Percentiles rank a stretch among this genome's conserved stretches.
Conservation (phyloP, 2,329 filamentous ascomycete genomes). For the Escovopsis sp. region DNA sequence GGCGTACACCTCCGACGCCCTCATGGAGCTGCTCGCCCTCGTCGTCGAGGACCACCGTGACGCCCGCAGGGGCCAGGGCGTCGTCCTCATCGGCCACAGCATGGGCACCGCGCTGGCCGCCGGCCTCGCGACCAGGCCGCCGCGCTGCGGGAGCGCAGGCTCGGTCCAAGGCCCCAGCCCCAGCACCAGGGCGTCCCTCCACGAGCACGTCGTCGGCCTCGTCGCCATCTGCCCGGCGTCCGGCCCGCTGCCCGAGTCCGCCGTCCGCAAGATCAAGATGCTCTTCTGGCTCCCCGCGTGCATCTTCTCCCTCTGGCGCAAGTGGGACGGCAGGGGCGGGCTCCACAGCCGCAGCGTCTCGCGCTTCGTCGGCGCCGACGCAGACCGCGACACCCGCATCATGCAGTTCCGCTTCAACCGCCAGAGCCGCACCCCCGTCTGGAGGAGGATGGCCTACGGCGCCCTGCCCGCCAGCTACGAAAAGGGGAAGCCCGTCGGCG, state of each 20-base stretch:
- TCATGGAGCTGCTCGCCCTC: slow-evolving; percentile 59
- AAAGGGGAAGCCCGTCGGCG: slow-evolving; percentile 38
- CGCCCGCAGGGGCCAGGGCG: slow-evolving; percentile 47
- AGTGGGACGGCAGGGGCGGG: slow-evolving; percentile 68
- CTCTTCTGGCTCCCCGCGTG: slow-evolving; percentile 54
- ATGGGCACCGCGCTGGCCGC: slow-evolving; percentile 74
- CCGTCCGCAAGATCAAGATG: slow-evolving; percentile 29
- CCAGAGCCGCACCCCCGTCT: slow-evolving; percentile 71
- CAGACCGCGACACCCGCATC: slow-evolving; percentile 49
- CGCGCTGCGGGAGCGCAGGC: too few species aligned
- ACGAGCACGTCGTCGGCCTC: slow-evolving; percentile 55
- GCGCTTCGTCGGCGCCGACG: slow-evolving; percentile 57
- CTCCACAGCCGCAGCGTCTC: slow-evolving; percentile 61
- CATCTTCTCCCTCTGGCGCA: slow-evolving; percentile 62
- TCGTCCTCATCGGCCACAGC: slow-evolving; percentile 77
- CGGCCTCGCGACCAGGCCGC: slow-evolving; percentile 39
- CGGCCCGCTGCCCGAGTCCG: slow-evolving; percentile 40
- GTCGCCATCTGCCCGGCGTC: slow-evolving; percentile 71
- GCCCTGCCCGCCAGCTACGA: slow-evolving; percentile 44
- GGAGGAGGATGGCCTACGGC: slow-evolving; percentile 67
- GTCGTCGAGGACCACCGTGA: slow-evolving; percentile 64
- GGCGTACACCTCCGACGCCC: slow-evolving; percentile 64
- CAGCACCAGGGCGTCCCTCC: slow-evolving; percentile 34
- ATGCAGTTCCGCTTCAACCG: slow-evolving; percentile 64
- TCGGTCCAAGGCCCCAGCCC: too few species aligned